Base-by-base conservation (phyloP, 2,329 filamentous ascomycete species). In the Clarireedia monteithiana region DNA sequence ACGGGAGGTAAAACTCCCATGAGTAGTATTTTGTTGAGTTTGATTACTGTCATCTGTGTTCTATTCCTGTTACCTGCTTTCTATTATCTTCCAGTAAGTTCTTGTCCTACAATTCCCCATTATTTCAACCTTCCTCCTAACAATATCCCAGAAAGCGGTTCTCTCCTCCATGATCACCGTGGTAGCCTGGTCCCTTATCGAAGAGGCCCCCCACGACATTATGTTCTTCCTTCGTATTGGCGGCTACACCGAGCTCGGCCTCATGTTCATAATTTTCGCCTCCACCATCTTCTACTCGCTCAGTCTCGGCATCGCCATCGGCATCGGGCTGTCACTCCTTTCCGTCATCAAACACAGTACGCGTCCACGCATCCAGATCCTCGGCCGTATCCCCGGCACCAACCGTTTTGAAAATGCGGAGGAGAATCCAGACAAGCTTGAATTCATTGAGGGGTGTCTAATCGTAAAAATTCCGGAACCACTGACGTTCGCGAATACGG, bases 391-490 rank as follows among this genome's bases (percentile, higher is more conserved):
- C 1, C 88, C 88, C 0, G 89, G 88, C 10, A 95, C 89, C 0
- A 82, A 87, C 61, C 83, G 83, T 5, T 96, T 95, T 66, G 89
- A 92, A 61, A 95, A 95, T 65, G 91, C 91, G 1, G 91, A 85
- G 65, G 75, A 85, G 0, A 81, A 88, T 55, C 81, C 85, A 0
- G 83, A 86, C 46, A 78, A 80, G 27, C 77, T 97, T 3, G 92
- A 97, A 69, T 91, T 95, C 65, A 81, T 96, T 53, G 91, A 96
- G 62, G 89, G 92, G 15, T 95, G 89, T 59, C 76, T 99, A 9
- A 96, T 99, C 58, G 90, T 97, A 66, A 97, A 97, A 76, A 97
- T 99, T 55, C 92, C 94, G 0, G 94, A 99, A 68, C 94, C 94
- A 0, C 76, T 99, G 50, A 97, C 92, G 0, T 99, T 99, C 70